Evolutionary conservation across 768 basidiomycete genomes (phyloP).

Genomic region (Hygrophorus russula): DNA sequence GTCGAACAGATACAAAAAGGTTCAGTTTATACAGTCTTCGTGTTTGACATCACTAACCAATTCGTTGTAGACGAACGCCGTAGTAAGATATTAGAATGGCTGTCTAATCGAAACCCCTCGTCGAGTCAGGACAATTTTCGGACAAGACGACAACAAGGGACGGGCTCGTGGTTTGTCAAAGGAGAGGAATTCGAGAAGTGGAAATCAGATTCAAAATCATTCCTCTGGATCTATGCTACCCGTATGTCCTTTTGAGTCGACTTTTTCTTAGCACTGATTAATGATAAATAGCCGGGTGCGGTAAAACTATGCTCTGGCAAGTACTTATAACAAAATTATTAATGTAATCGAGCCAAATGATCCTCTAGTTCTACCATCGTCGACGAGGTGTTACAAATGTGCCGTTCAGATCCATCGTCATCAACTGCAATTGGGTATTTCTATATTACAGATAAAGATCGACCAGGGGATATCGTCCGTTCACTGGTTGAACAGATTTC

Average conservation of each 20-base stretch:
- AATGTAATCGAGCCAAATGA: neutral
- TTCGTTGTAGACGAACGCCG: too few relatives aligned
- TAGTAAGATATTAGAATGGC: too few relatives aligned
- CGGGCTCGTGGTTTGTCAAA: slow-evolving; percentile 1
- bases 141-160: neutral
- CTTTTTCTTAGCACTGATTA: neutral
- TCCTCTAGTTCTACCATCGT: neutral
- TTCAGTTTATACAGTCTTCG: too few relatives aligned
- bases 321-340: neutral
- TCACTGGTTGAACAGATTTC: slow-evolving; percentile 13
- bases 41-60: too few relatives aligned
- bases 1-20: too few relatives aligned
- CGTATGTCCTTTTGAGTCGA: neutral
- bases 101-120: too few relatives aligned
- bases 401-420: neutral
- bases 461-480: slow-evolving; percentile 6
- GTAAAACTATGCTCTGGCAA: neutral
- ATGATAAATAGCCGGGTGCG: neutral
- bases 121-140: too few relatives aligned
- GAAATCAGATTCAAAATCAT: neutral
- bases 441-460: slow-evolving; percentile 9
- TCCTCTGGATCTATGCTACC: slow-evolving; percentile 3
- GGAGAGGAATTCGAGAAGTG: neutral
- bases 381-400: neutral
- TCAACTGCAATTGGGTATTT: slow-evolving; percentile 9